Base-by-base conservation (phyloP, 345 rosid genomes). In the Stellera chamaejasme region DNA sequence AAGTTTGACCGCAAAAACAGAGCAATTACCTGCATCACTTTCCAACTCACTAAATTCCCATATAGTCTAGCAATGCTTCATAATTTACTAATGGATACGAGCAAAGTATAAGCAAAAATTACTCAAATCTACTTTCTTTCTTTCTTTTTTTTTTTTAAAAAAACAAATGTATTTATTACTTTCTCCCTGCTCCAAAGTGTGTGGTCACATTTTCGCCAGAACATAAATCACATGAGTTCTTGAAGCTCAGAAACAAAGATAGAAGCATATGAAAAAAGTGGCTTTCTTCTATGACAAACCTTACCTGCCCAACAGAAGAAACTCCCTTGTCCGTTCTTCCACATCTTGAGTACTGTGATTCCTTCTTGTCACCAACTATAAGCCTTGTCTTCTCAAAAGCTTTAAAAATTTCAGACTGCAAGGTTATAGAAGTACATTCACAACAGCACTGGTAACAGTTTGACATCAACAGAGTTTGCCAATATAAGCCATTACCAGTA, bases 281-380 rank as follows among this genome's bases (percentile, higher is more conserved):
- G 27, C 14, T 42, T 55, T 49, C 45, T 42, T 50, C 45, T 51
- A 27, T 27, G 45, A 53, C 48, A 47, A 39, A 77, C 69, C 75
- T 75, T 63, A 93, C 99, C 74, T 89, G 97, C 41, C 97, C 99
- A 71, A 84, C 82, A 10, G 99, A 82, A 7, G 99, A 93, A 65
- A 89, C 97, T 63, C 97, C 99, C 69, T 64, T 89, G 74, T 89
- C 97, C 16, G 99, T 93, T 72, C 97, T 84, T 56, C 96, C 97
- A 44, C 99, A 93, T 72, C 99, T 79, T 15, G 96, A 93, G 74
- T 93, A 89, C 52, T 59, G 79, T 64, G 74, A 73, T 36, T 81
- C 79, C 76, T 84, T 86, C 80, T 62, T 89, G 71, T 86, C 81
- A 55, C 91, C 89, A 75, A 81, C 72, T 56, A 83, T 73, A 62